Evolutionary conservation across 164 flowering plant genomes (phyloP).

Genomic region (Aristolochia contorta): DNA sequence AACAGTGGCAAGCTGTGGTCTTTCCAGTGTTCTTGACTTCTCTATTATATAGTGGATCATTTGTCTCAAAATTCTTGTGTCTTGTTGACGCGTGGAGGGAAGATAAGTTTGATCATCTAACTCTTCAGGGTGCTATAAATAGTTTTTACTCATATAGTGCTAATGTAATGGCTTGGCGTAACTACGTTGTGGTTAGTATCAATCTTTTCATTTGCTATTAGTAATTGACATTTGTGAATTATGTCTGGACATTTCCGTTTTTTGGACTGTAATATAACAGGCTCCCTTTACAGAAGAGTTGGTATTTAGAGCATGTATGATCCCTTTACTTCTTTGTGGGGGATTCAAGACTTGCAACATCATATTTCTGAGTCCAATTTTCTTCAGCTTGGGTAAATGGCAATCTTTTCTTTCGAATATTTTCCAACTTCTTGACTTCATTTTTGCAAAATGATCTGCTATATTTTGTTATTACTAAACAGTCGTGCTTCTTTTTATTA

Average conservation of each 20-base stretch:
- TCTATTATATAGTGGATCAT: constrained; percentile 69
- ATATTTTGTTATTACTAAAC: no score
- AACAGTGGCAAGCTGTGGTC: constrained; percentile 88
- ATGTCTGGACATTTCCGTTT: no score
- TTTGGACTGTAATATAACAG: constrained; percentile 25
- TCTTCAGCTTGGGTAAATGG: constrained; percentile 82
- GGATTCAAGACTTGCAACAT: constrained; percentile 47
- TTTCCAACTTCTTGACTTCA: not conserved
- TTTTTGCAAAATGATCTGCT: not conserved
- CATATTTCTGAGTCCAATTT: constrained; percentile 69
- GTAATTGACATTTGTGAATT: no score
- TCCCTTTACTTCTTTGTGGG: constrained; percentile 89
- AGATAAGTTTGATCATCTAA: constrained; percentile 10
- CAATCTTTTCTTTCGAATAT: not conserved
- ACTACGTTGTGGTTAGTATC: constrained; percentile 68
- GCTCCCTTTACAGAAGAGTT: constrained; percentile 91
- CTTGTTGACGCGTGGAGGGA: constrained; percentile 37
- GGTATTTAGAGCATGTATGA: constrained; percentile 96
- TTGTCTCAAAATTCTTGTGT: constrained; percentile 32
- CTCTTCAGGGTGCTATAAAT: constrained; percentile 10
- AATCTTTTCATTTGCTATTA: no score
- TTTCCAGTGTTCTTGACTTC: constrained; percentile 73
- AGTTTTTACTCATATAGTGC: constrained; percentile 27
- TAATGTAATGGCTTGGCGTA: constrained; percentile 68
- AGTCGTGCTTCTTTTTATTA: no score